Evolutionary conservation across 148 eudicot species (phyloP).

Genomic region (Pouteria glomerata): DNA sequence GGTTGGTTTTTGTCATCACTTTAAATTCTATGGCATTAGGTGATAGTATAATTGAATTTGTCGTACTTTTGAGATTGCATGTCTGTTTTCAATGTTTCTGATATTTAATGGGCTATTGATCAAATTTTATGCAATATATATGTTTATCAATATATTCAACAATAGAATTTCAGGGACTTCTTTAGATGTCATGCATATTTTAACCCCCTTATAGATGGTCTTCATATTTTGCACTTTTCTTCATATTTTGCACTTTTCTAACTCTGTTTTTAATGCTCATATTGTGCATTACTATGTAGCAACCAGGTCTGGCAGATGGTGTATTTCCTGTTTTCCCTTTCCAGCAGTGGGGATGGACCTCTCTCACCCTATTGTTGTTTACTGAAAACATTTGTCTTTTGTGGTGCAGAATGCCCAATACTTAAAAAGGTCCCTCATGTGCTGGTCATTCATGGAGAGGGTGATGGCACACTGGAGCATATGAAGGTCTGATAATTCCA

Average conservation of each 20-base stretch:
- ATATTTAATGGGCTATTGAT: background rate
- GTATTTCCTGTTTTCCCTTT: background rate
- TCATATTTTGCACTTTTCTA: background rate
- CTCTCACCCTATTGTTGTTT: no score
- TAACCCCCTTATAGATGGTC: background rate
- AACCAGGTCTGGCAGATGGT: background rate
- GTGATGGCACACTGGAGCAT: constrained; percentile 71
- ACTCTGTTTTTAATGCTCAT: background rate
- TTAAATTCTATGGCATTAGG: background rate
- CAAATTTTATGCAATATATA: background rate
- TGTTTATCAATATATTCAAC: background rate
- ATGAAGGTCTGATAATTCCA: constrained; percentile 58
- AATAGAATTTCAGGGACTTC: background rate
- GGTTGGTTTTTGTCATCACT: background rate
- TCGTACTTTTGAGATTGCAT: background rate
- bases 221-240: background rate
- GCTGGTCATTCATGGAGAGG: constrained; percentile 86
- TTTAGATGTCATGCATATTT: background rate
- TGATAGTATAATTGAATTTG: background rate
- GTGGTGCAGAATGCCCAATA: constrained; percentile 64
- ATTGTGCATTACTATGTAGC: background rate
- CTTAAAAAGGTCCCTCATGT: constrained; percentile 83
- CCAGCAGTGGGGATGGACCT: background rate
- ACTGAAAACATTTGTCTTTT: background rate
- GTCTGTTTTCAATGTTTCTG: background rate